Evolutionary conservation across 2,329 filamentous ascomycete genomes (phyloP).

Genomic region (Rutstroemia sp.): DNA sequence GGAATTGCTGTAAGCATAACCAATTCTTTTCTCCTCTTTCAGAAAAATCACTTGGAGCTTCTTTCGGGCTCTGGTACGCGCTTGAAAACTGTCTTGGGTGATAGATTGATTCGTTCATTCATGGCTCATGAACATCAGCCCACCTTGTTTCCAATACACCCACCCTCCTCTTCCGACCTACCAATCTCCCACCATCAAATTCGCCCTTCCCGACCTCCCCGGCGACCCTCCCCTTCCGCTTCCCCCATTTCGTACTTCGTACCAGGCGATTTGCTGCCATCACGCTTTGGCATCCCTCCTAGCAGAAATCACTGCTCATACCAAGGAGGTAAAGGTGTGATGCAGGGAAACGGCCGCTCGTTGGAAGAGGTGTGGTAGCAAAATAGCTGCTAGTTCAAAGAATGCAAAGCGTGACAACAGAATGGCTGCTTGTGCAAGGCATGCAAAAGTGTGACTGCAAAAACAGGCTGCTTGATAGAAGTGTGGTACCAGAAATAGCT

Average conservation of each 20-base stretch:
- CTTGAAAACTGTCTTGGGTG: not conserved
- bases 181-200: conserved; percentile 2
- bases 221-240: not conserved
- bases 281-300: no score
- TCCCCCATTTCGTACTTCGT: not conserved
- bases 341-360: no score
- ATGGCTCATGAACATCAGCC: not conserved
- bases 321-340: no score
- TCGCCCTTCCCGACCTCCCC: not conserved
- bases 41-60: not conserved
- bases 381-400: no score
- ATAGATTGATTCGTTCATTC: not conserved
- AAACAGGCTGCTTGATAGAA: no score
- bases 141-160: not conserved
- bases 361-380: no score
- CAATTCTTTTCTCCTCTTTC: not conserved
- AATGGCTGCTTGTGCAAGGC: no score
- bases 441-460: no score
- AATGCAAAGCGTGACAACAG: no score
- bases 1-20: conserved; percentile 1
- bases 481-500: no score
- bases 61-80: not conserved
- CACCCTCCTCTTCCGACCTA: not conserved
- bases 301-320: no score
- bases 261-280: no score